Base-by-base conservation (phyloP, 129 eudicot genomes). In the Kitagawia praeruptora region DNA sequence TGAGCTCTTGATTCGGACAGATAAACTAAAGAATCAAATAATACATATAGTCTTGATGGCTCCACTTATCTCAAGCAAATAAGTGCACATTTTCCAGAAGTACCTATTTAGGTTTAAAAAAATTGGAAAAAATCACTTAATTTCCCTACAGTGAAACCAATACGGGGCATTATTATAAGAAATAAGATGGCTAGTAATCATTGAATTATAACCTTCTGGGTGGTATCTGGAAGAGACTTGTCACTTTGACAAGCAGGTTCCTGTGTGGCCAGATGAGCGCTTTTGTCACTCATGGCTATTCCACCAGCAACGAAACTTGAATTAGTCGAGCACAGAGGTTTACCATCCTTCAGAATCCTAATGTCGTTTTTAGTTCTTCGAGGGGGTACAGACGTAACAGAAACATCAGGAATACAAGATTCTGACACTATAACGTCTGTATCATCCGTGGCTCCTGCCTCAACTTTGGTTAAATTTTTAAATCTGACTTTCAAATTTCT, bases 341-440 rank as follows among this genome's bases (percentile, higher is more conserved):
- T 77, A 27, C 82, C 87, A n/a, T 87, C 92, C 75, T 85, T 88
- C 82, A 90, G 42, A 75, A 79, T 80, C 86, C 81, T 81, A 56
- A 88, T 75, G 79, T 80, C 89, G 76, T 88, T 81, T 83, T 92
- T 89, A 39, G 93, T 89, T 85, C 96, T 84, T 49, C 94, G 89
- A 79, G 93, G 93, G 53, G 92, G 96, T 72, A 89, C 87, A 25
- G 86, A 84, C 77, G 91, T 93, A 77, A 93, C 94, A 78, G 93
- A 89, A 78, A 89, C 86, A 71, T 84, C 84, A 48, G 92, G 72
- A 18, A 81, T 82, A 84, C 78, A 78, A 40, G 90, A 77, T 15
- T 87, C 89, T 78, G 76, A 78, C 23, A 77, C 78, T 3, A 77
- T 21, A 82, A 58, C 70, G 58, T 71, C 82, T 34, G 83, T 77